These are phyloP conservation scores for Teratosphaeria epicoccoides DNA, from an alignment of 2,329 filamentous ascomycete species.

Conservation along the genomic window DNA sequence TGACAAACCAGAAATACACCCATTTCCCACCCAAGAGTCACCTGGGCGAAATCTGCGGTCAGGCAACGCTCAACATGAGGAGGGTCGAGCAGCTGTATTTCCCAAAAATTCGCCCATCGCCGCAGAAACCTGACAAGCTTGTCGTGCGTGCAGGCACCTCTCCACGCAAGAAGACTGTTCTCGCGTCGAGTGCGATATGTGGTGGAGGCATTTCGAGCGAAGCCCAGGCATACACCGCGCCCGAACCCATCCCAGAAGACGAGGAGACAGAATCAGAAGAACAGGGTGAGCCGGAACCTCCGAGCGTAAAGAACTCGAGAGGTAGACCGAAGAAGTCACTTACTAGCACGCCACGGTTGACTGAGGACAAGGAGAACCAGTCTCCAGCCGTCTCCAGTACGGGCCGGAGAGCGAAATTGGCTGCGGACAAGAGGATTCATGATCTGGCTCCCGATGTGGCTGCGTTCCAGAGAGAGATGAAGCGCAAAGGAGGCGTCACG, in stretches of 20 bases:
- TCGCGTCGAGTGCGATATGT: constrained; percentile 10
- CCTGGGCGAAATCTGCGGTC: constrained; percentile 82
- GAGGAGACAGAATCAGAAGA: constrained; percentile 15
- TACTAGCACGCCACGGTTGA: constrained; percentile 19
- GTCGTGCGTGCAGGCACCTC: neutral
- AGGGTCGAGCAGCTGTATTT: constrained; percentile 62
- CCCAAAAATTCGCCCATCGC: constrained; percentile 19
- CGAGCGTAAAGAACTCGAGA: constrained; percentile 8
- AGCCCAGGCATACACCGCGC: neutral
- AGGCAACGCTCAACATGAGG: constrained; percentile 68
- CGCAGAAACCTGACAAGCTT: constrained; percentile 12
- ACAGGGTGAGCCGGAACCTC: constrained; percentile 4
- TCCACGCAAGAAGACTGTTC: constrained; percentile 9
- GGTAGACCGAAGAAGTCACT: constrained; percentile 18
- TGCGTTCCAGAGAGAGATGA: constrained; percentile 87
- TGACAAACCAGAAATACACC: constrained; percentile 66
- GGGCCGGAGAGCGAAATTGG: constrained; percentile 71
- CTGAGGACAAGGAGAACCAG: constrained; percentile 60
- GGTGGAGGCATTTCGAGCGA: neutral
- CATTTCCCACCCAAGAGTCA: constrained; percentile 86
- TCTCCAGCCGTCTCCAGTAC: constrained; percentile 67
- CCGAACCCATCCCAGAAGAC: constrained; percentile 10
- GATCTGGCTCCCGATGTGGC: constrained; percentile 73
- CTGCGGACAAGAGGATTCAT: constrained; percentile 67
- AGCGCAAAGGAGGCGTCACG: constrained; percentile 58